These are phyloP conservation scores for Jackrogersella multiformis DNA, from an alignment of 495 filamentous ascomycete genomes.

Conservation along the genomic window DNA sequence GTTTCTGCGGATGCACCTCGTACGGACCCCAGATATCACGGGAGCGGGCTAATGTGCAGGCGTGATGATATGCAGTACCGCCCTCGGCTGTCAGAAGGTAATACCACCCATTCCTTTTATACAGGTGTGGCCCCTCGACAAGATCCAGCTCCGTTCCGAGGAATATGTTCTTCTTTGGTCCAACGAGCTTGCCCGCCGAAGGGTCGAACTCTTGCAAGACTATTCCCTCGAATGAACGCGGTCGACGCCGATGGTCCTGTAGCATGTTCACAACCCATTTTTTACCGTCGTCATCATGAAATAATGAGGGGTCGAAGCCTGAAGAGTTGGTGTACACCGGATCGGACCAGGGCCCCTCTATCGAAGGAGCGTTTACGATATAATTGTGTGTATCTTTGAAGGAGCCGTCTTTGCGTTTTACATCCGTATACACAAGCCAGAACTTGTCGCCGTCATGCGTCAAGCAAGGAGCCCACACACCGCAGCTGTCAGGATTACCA, in stretches of 20 bases:
- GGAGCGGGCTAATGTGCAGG: constrained; percentile 62
- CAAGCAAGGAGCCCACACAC: constrained; percentile 71
- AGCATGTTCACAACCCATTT: constrained; percentile 67
- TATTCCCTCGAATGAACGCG: constrained; percentile 56
- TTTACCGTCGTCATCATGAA: constrained; percentile 65
- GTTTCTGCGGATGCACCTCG: constrained; percentile 59
- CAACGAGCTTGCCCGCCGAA: constrained; percentile 53
- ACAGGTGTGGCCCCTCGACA: constrained; percentile 70
- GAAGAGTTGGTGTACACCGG: constrained; percentile 63
- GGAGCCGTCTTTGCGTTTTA: constrained; percentile 65
- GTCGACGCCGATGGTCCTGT: constrained; percentile 60
- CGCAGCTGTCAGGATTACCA: constrained; percentile 64
- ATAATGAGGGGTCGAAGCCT: constrained; percentile 67
- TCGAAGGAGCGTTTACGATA: constrained; percentile 56
- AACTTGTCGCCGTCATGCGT: constrained; percentile 66
- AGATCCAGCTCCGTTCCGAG: constrained; percentile 62
- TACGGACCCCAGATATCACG: constrained; percentile 67
- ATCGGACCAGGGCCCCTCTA: constrained; percentile 66
- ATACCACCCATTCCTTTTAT: constrained; percentile 65
- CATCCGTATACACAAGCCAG: constrained; percentile 65
- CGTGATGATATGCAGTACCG: constrained; percentile 68
- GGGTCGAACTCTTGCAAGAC: constrained; percentile 61
- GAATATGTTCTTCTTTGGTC: constrained; percentile 63
- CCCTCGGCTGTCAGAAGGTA: constrained; percentile 70
- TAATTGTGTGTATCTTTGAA: constrained; percentile 67